Percentiles rank a stretch among this genome's conserved stretches.
Conservation (phyloP, 768 basidiomycete species). For the Boletus edulis region DNA sequence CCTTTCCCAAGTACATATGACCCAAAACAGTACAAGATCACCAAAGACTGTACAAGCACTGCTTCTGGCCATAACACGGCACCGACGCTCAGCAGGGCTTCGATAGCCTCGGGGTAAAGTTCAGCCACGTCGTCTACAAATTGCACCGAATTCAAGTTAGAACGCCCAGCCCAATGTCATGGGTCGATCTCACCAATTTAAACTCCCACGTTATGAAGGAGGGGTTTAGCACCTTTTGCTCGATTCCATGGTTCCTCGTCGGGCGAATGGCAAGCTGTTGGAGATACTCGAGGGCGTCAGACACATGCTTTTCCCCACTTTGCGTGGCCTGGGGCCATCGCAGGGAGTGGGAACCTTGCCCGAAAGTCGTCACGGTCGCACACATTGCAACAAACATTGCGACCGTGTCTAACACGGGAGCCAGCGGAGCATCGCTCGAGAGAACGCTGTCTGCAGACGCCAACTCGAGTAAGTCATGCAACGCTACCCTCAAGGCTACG, state of each 20-base stretch:
- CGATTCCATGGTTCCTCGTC: neutral
- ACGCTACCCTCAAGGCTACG: neutral
- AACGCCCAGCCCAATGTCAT: neutral
- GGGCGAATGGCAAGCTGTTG: conserved; percentile 1
- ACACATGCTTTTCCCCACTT: neutral
- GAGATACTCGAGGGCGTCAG: neutral
- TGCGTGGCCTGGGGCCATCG: conserved; percentile 10
- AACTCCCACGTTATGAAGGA: neutral
- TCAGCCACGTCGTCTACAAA: conserved; percentile 14
- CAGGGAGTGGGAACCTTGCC: conserved; percentile 3
- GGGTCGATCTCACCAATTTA: conserved; percentile 9
- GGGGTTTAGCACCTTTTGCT: neutral
- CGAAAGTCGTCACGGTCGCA: conserved; percentile 5
- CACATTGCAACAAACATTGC: neutral
- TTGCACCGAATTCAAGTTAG: neutral
- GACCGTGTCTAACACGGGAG: neutral
- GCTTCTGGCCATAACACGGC: conserved; percentile 8
- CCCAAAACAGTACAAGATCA: conserved; percentile 14
- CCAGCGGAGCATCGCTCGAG: neutral
- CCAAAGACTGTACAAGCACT: conserved; percentile 8
- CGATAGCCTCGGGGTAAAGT: conserved; percentile 10
- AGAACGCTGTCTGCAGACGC: neutral
- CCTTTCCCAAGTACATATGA: conserved; percentile 14
- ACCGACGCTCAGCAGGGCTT: conserved; percentile 11
- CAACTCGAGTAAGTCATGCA: neutral